A percentile compares a stretch with the other conserved stretches of the same genome.
Conservation (phyloP, 768 basidiomycete species). For the Auriscalpium orientale region DNA sequence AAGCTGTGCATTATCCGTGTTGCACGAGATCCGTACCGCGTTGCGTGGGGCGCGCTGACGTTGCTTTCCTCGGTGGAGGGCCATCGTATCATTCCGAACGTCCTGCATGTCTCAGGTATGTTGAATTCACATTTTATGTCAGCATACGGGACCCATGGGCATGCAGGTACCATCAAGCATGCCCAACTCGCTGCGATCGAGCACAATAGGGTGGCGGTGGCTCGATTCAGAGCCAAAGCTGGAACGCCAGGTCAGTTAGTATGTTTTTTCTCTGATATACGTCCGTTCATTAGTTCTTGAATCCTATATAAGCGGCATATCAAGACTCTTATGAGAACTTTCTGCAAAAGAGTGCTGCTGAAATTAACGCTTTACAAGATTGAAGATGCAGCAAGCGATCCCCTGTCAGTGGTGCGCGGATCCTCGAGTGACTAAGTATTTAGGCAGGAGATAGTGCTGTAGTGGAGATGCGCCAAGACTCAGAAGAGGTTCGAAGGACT, state of each 20-base stretch:
- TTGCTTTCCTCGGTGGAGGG: slow-evolving; percentile 59
- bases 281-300: too few species aligned
- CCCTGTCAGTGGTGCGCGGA: too few species aligned
- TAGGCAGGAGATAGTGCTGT: too few species aligned
- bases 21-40: slow-evolving; percentile 69
- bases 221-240: slow-evolving; percentile 45
- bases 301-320: slow-evolving; percentile 35
- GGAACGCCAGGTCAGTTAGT: slow-evolving; percentile 41
- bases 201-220: slow-evolving; percentile 66
- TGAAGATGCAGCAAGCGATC: slow-evolving; percentile 21
- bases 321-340: slow-evolving; percentile 55
- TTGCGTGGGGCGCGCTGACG: slow-evolving; percentile 76
- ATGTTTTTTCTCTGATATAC: neutral
- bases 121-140: neutral
- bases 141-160: neutral
- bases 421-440: too few species aligned
- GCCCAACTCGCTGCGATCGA: slow-evolving; percentile 69
- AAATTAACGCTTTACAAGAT: slow-evolving; percentile 63
- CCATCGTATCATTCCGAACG: slow-evolving; percentile 56
- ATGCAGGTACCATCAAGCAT: slow-evolving; percentile 79
- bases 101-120: slow-evolving; percentile 76
- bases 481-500: too few species aligned
- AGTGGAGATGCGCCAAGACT: too few species aligned
- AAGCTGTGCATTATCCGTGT: slow-evolving; percentile 83
- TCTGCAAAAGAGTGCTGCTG: slow-evolving; percentile 46